These are phyloP conservation scores for Hypseocharis bilobata DNA, from an alignment of 441 rosid species.

Conservation along the genomic window DNA sequence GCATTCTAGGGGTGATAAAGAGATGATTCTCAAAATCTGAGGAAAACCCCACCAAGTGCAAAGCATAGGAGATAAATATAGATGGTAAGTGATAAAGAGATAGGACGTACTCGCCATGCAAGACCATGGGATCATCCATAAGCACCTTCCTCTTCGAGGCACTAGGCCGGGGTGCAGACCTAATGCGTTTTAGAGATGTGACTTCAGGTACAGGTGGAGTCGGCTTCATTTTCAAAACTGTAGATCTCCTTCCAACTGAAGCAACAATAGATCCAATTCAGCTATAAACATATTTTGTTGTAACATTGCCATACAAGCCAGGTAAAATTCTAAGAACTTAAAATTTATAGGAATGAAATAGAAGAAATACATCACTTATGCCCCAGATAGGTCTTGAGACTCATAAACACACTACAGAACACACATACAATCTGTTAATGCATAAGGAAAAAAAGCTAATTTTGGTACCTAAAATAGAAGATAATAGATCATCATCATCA, in stretches of 20 bases:
- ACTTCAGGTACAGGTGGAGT: slow-evolving; percentile 57
- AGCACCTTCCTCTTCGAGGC: slow-evolving; percentile 81
- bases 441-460: slow-evolving; percentile 1
- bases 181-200: slow-evolving; percentile 51
- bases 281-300: background rate
- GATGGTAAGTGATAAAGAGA: background rate
- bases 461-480: slow-evolving; percentile 82
- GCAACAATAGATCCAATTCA: slow-evolving; percentile 15
- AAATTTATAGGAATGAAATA: background rate
- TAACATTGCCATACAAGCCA: slow-evolving; percentile 3
- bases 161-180: slow-evolving; percentile 49
- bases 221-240: slow-evolving; percentile 70
- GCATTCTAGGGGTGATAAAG: too few relatives aligned
- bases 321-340: background rate
- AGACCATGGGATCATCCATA: slow-evolving; percentile 87
- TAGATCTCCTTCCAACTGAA: slow-evolving; percentile 75
- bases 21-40: background rate
- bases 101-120: slow-evolving; percentile 92
- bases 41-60: background rate
- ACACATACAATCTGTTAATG: slow-evolving; percentile 5
- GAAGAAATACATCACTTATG: background rate
- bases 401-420: background rate
- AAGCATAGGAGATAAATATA: background rate
- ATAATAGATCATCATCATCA: slow-evolving; percentile 80
- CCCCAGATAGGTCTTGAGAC: background rate